Evolutionary conservation across 257 asterid genomes (phyloP), one percentile per base, ranked within the genome.

Genomic region (Striga asiatica): DNA sequence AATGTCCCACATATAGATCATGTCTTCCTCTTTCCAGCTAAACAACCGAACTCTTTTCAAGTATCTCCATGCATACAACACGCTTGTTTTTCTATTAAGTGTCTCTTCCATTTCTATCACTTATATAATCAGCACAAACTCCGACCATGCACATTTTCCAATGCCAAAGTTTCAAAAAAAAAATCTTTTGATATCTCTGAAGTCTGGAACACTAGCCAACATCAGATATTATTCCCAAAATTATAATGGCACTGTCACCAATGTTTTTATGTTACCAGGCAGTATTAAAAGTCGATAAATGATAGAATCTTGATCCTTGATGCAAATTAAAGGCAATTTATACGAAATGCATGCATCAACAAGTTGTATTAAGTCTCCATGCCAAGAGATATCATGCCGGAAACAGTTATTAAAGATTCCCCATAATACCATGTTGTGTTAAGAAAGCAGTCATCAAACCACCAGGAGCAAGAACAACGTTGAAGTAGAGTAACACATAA

Each of bases 371-470:
- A 43, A 18, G 19, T 18, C 50, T 35, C 58, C 39, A 21, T 38
- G 28, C 49, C n/a, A 14, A 14, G 13, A 52, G 18, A 28, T 42
- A 29, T 22, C 31, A 47, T 22, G 54, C 61, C 58, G 20, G 20
- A 51, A 43, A 8, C 21, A 69, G 23, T 28, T 22, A 37, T 28
- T 39, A 25, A 61, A 57, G 70, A 63, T 43, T 58, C 65, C 19
- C 65, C 58, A 43, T n/a, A 41, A 61, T 84, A 92, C 97, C 98
- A 50, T 68, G 81, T 60, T 92, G 97, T 20, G 97, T 92, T 66
- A 92, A 73, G 75, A 88, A 92, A 57, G 98, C 97, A n/a, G 98
- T 84, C 97, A 92, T 92, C 72, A 88, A 69, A 54, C 95, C 83
- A 64, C 98, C 89, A 66, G 98, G 98, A 62, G 98, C 83, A 54